phyloP scores from a whole-genome alignment of 108 stramenopile species.

The Skeletonema tropicum region DNA sequence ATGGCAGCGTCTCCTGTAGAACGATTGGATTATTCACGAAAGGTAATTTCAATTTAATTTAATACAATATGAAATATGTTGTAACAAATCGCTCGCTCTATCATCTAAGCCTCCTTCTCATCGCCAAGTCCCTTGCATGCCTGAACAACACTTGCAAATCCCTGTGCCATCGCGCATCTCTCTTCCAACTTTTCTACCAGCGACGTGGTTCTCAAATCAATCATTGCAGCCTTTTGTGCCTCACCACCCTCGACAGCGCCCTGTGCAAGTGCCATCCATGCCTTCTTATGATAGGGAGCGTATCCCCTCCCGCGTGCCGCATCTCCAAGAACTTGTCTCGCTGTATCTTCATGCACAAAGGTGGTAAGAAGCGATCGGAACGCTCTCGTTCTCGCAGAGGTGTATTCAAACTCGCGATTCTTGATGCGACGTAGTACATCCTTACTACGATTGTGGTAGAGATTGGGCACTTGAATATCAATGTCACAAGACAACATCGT shows the following conservation, averaged over 20 bases:
- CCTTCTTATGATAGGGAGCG: conserved; percentile 51
- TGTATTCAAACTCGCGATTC: conserved; percentile 82
- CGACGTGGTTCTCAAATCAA: conserved; percentile 63
- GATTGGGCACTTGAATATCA: conserved; percentile 64
- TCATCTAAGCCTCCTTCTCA: neutral
- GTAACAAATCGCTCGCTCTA: neutral
- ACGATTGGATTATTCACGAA: neutral
- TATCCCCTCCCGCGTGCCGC: conserved; percentile 64
- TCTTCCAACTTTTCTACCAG: conserved; percentile 66
- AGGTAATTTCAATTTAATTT: neutral
- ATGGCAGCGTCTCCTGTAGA: neutral
- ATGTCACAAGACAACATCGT: conserved; percentile 75
- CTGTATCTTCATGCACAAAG: conserved; percentile 65
- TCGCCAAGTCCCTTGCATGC: conserved; percentile 37
- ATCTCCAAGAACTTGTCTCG: conserved; percentile 65
- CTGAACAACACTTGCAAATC: conserved; percentile 54
- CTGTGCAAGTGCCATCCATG: conserved; percentile 58
- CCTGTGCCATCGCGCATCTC: conserved; percentile 34
- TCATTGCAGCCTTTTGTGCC: conserved; percentile 65
- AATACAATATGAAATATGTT: neutral
- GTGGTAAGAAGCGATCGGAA: conserved; percentile 64
- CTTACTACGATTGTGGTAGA: conserved; percentile 70
- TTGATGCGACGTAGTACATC: conserved; percentile 80
- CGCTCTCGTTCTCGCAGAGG: conserved; percentile 72
- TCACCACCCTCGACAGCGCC: conserved; percentile 62